A percentile compares a stretch with the other conserved stretches of the same genome.
Conservation (phyloP, 176 grass and related monocot genomes). For the Chloris gayana region DNA sequence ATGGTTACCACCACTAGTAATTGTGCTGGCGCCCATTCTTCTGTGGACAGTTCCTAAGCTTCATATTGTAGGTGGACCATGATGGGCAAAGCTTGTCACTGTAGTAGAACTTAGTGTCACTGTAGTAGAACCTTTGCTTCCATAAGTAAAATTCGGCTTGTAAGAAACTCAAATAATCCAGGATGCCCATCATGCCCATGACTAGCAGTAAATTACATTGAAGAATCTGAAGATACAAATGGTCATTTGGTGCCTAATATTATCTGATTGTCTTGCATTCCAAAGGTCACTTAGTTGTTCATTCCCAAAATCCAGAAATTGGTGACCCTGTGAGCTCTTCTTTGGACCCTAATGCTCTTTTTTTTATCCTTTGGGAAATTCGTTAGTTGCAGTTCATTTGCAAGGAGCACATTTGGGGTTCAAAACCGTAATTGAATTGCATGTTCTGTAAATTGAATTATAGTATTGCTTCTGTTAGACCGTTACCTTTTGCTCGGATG, state of each 20-base stretch:
- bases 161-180: background rate
- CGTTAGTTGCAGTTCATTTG: background rate
- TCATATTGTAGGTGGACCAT: background rate
- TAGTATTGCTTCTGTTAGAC: background rate
- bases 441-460: background rate
- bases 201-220: background rate
- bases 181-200: background rate
- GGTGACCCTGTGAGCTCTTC: background rate
- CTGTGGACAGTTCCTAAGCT: background rate
- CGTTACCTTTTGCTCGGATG: background rate
- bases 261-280: background rate
- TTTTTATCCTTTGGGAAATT: background rate
- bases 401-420: background rate
- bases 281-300: background rate
- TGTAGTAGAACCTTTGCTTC: conserved; percentile 4
- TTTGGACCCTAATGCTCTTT: background rate
- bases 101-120: background rate
- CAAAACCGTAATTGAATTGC: background rate
- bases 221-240: background rate
- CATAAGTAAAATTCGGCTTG: background rate
- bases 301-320: background rate
- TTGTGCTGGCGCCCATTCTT: background rate
- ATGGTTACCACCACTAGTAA: conserved; percentile 35
- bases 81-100: background rate
- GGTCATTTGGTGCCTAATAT: background rate